phyloP scores from a whole-genome alignment of 495 filamentous ascomycete species.

The Penicillium dipodomyicola region DNA sequence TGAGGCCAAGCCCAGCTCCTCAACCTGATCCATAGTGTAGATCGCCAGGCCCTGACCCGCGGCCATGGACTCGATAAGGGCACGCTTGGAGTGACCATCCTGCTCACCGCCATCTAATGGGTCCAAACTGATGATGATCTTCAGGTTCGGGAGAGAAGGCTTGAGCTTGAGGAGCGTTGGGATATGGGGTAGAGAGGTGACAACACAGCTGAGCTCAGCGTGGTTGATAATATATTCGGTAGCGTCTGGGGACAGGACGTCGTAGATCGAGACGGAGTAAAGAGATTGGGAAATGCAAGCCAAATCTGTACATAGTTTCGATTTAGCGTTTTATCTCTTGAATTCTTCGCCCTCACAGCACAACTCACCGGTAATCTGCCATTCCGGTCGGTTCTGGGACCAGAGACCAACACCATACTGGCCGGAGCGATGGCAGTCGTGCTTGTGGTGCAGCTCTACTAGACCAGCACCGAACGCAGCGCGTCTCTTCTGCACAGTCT shows the following conservation, averaged over 20 bases:
- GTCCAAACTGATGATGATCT: constrained; percentile 87
- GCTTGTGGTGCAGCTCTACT: constrained; percentile 72
- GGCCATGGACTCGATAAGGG: constrained; percentile 71
- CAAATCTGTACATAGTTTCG: constrained; percentile 60
- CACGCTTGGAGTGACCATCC: constrained; percentile 72
- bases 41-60: constrained; percentile 69
- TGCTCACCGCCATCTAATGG: constrained; percentile 79
- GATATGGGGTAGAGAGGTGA: constrained; percentile 80
- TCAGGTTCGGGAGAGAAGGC: constrained; percentile 70
- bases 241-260: constrained; percentile 85
- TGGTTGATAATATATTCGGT: constrained; percentile 97
- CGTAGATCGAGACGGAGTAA: constrained; percentile 91
- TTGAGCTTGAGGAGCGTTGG: constrained; percentile 83
- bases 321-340: constrained; percentile 3
- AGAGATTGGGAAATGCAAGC: constrained; percentile 86
- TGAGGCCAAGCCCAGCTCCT: constrained; percentile 68
- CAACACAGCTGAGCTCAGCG: constrained; percentile 69
- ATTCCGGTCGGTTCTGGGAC: constrained; percentile 95
- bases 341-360: background rate
- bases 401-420: constrained; percentile 89
- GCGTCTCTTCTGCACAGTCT: constrained; percentile 73
- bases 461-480: constrained; percentile 85
- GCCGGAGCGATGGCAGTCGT: constrained; percentile 54
- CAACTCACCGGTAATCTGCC: constrained; percentile 83
- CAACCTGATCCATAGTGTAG: constrained; percentile 72